Conservation (phyloP, 1,139 yeast genomes). For the Geotrichum europaeum region DNA sequence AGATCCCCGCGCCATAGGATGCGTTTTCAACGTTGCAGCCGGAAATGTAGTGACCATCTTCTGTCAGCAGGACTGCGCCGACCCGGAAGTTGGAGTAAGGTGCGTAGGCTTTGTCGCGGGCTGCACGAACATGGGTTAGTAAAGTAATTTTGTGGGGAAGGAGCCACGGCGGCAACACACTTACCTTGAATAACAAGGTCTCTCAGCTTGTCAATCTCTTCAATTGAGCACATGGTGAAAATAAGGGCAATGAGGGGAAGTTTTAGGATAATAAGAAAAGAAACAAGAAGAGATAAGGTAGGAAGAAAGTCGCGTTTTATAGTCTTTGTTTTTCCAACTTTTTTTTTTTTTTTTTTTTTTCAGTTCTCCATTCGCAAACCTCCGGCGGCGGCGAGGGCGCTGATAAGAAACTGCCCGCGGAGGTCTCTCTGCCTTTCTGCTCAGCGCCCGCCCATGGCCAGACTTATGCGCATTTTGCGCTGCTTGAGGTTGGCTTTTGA, state of each 20-base stretch:
- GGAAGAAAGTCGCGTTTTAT: neutral
- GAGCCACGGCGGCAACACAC: neutral
- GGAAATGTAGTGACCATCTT: conserved; percentile 42
- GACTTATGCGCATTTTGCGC: conserved; percentile 20
- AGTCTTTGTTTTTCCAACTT: too few species aligned
- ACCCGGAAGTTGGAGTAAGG: conserved; percentile 88
- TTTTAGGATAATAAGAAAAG: neutral
- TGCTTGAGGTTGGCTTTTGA: conserved; percentile 32
- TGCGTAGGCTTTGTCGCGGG: conserved; percentile 49
- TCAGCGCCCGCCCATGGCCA: conserved; percentile 10
- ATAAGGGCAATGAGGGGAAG: neutral
- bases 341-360: neutral
- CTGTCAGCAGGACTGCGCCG: conserved; percentile 66
- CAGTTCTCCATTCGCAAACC: neutral
- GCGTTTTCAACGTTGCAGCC: conserved; percentile 96
- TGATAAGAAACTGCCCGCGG: neutral
- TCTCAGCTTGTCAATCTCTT: conserved; percentile 15
- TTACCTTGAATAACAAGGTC: conserved; percentile 9
- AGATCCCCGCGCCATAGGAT: conserved; percentile 77
- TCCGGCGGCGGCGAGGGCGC: neutral
- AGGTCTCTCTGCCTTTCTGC: neutral
- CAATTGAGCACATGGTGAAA: conserved; percentile 2
- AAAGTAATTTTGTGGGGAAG: neutral
- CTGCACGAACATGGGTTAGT: conserved; percentile 14
- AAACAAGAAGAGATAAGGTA: neutral